A percentile compares a stretch with the other conserved stretches of the same genome.
Conservation (phyloP, 1,284 basidiomycete genomes). For the Microbotryum violaceum region DNA sequence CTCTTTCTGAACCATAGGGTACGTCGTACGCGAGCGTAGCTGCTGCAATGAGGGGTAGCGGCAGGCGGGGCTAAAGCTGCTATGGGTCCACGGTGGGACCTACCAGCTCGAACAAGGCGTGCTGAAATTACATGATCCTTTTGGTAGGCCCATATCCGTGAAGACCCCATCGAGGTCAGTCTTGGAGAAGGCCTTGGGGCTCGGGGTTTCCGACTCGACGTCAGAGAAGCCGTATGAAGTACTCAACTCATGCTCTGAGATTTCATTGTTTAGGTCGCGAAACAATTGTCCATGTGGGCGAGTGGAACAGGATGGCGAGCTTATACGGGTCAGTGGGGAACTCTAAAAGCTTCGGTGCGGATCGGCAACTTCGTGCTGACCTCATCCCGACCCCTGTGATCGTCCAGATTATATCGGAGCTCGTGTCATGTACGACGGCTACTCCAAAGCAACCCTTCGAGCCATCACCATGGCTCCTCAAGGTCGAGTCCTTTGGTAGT, state of each 20-base stretch:
- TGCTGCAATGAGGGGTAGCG: no score
- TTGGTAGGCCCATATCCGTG: conserved; percentile 1
- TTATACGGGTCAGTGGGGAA: conserved; percentile 8
- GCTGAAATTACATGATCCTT: no score
- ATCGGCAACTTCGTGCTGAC: neutral
- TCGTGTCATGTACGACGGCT: conserved; percentile 26
- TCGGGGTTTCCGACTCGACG: neutral
- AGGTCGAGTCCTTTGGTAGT: neutral
- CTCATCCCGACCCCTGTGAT: neutral
- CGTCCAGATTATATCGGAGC: conserved; percentile 25
- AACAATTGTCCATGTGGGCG: conserved; percentile 24
- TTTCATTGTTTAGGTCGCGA: conserved; percentile 12
- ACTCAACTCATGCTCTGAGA: no score
- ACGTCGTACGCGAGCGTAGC: no score
- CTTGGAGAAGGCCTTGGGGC: neutral
- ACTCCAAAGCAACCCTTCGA: conserved; percentile 16
- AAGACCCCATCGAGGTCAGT: conserved; percentile 26
- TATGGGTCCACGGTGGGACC: no score
- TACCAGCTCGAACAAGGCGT: no score
- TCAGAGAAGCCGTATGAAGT: neutral
- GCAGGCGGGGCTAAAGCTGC: no score
- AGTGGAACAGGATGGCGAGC: conserved; percentile 27
- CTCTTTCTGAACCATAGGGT: no score
- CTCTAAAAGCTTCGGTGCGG: neutral
- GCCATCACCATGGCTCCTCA: conserved; percentile 4